These are phyloP conservation scores for Panus rudis DNA, from an alignment of 768 basidiomycete species.

Conservation along the genomic window DNA sequence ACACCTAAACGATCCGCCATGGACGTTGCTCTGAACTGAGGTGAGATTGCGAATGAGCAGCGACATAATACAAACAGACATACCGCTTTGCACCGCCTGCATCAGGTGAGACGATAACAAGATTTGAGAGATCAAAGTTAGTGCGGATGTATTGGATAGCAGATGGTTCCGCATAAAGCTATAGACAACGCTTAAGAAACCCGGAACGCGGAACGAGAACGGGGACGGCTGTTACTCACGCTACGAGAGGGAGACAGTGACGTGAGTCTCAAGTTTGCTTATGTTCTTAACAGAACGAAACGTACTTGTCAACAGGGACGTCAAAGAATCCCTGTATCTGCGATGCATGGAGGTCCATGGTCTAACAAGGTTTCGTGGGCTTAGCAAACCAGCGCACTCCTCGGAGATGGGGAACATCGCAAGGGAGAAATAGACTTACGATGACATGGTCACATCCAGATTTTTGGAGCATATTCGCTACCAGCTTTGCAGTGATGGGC, in stretches of 20 bases:
- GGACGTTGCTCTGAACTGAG: conserved; percentile 88
- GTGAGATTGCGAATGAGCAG: background rate
- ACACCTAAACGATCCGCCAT: conserved; percentile 94
- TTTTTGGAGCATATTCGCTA: conserved; percentile 94
- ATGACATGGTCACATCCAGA: conserved; percentile 96
- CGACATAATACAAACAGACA: conserved; percentile 12
- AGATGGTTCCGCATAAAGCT: conserved; percentile 95
- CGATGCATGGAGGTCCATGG: conserved; percentile 98
- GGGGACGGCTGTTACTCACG: conserved; percentile 34
- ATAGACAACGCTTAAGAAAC: background rate
- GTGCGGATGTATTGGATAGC: conserved; percentile 92
- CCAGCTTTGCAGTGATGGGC: conserved; percentile 95
- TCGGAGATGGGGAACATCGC: background rate
- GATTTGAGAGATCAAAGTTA: conserved; percentile 75
- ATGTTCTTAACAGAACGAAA: conserved; percentile 18
- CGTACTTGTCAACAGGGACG: conserved; percentile 98
- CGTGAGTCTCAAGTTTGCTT: conserved; percentile 7
- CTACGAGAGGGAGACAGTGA: conserved; percentile 22
- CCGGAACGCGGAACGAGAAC: background rate
- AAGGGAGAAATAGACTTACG: conserved; percentile 40
- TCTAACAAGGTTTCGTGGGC: conserved; percentile 38
- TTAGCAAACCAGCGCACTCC: conserved; percentile 1
- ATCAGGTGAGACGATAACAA: conserved; percentile 96
- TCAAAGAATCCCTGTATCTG: conserved; percentile 99
- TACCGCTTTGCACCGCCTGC: conserved; percentile 98